Evolutionary conservation across 2,329 filamentous ascomycete species (phyloP).

Genomic region (Colletotrichum cordylinicola): DNA sequence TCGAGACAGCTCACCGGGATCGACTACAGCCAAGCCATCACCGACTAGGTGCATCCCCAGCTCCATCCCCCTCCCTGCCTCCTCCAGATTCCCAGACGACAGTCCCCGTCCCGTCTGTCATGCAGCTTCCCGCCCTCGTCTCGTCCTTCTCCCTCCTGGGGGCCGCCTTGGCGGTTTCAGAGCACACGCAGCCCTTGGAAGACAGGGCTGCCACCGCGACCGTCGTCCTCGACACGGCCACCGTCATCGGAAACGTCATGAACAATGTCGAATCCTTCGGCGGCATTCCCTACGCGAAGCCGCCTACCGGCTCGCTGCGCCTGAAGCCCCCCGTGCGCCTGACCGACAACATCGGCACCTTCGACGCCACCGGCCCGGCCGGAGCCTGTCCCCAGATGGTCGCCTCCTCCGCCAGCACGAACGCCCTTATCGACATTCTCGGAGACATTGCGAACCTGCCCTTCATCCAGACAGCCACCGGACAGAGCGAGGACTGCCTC

Average conservation of each 20-base stretch:
- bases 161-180: conserved; percentile 6
- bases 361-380: conserved; percentile 54
- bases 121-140: conserved; percentile 12
- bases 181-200: conserved; percentile 5
- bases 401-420: conserved; percentile 23
- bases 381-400: conserved; percentile 66
- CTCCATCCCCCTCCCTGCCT: neutral
- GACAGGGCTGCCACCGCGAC: conserved; percentile 12
- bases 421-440: conserved; percentile 39
- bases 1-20: neutral
- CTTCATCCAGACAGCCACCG: conserved; percentile 45
- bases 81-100: neutral
- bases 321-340: conserved; percentile 65
- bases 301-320: conserved; percentile 62
- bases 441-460: conserved; percentile 47
- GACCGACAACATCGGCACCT: conserved; percentile 51
- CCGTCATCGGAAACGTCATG: conserved; percentile 26
- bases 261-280: conserved; percentile 60
- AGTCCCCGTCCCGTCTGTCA: neutral
- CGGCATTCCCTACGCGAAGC: conserved; percentile 69
- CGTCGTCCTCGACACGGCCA: conserved; percentile 25
- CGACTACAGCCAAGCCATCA: conserved; percentile 3
- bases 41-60: neutral
- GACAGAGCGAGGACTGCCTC: conserved; percentile 58
- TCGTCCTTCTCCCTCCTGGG: conserved; percentile 13